Conservation (phyloP, 106 monocot species). For the Dioscorea dumetorum region DNA sequence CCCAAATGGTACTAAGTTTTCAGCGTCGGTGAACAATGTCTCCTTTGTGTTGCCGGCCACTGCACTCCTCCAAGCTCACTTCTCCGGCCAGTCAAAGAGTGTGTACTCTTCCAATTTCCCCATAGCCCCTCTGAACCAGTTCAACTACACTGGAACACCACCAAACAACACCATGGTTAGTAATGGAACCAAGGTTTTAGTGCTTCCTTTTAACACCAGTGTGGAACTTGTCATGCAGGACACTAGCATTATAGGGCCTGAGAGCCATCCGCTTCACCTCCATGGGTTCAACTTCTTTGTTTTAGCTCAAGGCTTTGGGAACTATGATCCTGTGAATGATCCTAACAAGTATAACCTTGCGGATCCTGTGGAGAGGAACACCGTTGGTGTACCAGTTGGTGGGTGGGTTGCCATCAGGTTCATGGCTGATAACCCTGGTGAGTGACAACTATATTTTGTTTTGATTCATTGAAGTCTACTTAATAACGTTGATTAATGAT, state of each 20-base stretch:
- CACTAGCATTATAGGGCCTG: constrained; percentile 9
- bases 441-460: background rate
- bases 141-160: constrained; percentile 16
- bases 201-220: constrained; percentile 12
- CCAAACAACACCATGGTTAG: constrained; percentile 18
- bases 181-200: constrained; percentile 10
- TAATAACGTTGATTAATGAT: background rate
- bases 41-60: constrained; percentile 14
- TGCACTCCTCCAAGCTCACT: constrained; percentile 15
- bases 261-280: constrained; percentile 14
- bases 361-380: constrained; percentile 24
- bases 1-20: constrained; percentile 9
- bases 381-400: constrained; percentile 9
- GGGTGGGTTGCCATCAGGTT: constrained; percentile 23
- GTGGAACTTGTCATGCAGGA: constrained; percentile 14
- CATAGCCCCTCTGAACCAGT: constrained; percentile 5
- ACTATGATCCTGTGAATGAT: constrained; percentile 5
- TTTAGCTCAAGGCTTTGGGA: constrained; percentile 12
- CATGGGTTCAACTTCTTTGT: constrained; percentile 14
- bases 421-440: constrained; percentile 18
- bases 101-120: constrained; percentile 14
- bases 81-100: constrained; percentile 13
- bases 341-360: constrained; percentile 13
- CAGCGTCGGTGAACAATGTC: constrained; percentile 11
- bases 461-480: background rate